Evolutionary conservation across 2,329 filamentous ascomycete genomes (phyloP).

Genomic region (Penicillium sp.): DNA sequence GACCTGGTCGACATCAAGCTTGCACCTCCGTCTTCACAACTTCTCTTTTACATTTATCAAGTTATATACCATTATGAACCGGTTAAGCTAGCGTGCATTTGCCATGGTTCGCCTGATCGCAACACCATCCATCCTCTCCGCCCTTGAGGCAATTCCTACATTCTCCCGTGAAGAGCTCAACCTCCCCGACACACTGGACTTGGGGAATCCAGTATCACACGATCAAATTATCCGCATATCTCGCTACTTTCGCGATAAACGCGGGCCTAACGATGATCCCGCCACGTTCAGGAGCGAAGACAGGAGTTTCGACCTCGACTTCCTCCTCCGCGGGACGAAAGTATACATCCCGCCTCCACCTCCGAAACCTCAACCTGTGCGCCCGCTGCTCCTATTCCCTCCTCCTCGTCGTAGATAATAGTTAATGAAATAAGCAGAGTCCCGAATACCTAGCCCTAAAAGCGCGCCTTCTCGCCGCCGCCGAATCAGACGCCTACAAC

Average conservation of each 20-base stretch:
- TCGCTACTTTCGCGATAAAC: constrained; percentile 30
- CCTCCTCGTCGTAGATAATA: background rate
- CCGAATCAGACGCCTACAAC: constrained; percentile 82
- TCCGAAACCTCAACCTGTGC: constrained; percentile 76
- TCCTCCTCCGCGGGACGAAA: constrained; percentile 71
- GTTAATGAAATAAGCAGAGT: constrained; percentile 48
- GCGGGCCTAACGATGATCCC: background rate
- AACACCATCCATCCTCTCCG: constrained; percentile 45
- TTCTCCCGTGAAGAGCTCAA: constrained; percentile 38
- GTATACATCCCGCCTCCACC: constrained; percentile 81
- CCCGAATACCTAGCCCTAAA: constrained; percentile 86
- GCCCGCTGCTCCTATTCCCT: constrained; percentile 33
- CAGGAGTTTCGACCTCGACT: constrained; percentile 71
- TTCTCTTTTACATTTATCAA: background rate
- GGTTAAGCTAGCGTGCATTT: background rate
- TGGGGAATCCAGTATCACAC: constrained; percentile 48
- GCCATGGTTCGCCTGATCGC: constrained; percentile 50
- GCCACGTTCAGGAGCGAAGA: background rate
- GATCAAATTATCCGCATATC: constrained; percentile 46
- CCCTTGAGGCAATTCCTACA: constrained; percentile 42
- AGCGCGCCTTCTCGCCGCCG: constrained; percentile 78
- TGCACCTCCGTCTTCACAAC: background rate
- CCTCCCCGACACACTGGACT: constrained; percentile 35
- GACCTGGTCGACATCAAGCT: constrained; percentile 1
- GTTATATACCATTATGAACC: background rate